These are phyloP conservation scores for Trichoderma citrinoviride DNA, from an alignment of 2,329 filamentous ascomycete genomes.

Conservation along the genomic window DNA sequence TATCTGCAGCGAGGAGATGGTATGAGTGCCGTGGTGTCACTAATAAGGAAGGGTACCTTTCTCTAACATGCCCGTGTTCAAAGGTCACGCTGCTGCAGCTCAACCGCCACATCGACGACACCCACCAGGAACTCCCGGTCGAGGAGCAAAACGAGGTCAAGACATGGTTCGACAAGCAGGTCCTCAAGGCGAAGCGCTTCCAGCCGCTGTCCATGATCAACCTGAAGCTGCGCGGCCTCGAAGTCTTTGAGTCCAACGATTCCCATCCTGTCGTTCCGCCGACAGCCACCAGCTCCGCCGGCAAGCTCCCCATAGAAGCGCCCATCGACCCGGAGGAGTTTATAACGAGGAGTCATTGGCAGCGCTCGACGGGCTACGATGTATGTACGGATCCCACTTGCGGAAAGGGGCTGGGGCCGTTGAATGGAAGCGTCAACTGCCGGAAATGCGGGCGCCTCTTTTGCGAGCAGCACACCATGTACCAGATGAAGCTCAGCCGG, in stretches of 20 bases:
- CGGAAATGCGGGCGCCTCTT: conserved; percentile 89
- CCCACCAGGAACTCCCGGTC: conserved; percentile 83
- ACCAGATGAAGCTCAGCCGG: conserved; percentile 95
- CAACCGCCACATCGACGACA: conserved; percentile 82
- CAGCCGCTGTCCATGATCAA: conserved; percentile 88
- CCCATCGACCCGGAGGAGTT: conserved; percentile 80
- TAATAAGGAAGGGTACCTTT: background rate
- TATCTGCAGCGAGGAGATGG: conserved; percentile 99
- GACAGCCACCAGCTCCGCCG: conserved; percentile 35
- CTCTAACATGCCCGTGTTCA: conserved; percentile 13
- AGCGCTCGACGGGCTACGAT: conserved; percentile 70
- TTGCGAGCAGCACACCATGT: conserved; percentile 98
- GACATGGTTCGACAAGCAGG: conserved; percentile 94
- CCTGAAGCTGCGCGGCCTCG: conserved; percentile 87
- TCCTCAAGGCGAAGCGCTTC: conserved; percentile 88
- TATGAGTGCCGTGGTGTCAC: conserved; percentile 40
- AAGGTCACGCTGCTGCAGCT: conserved; percentile 89
- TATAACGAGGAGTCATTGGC: conserved; percentile 87
- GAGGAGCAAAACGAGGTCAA: conserved; percentile 91
- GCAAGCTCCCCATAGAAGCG: conserved; percentile 41
- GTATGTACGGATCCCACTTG: conserved; percentile 85
- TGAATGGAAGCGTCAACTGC: conserved; percentile 87
- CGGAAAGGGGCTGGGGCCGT: conserved; percentile 71
- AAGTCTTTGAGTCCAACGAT: conserved; percentile 92
- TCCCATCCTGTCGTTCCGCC: conserved; percentile 42